A percentile compares a stretch with the other conserved stretches of the same genome.
Evolutionary conservation across 371 early-diverging fungal genomes (phyloP).

Genomic region (Rhizopus delemar): DNA sequence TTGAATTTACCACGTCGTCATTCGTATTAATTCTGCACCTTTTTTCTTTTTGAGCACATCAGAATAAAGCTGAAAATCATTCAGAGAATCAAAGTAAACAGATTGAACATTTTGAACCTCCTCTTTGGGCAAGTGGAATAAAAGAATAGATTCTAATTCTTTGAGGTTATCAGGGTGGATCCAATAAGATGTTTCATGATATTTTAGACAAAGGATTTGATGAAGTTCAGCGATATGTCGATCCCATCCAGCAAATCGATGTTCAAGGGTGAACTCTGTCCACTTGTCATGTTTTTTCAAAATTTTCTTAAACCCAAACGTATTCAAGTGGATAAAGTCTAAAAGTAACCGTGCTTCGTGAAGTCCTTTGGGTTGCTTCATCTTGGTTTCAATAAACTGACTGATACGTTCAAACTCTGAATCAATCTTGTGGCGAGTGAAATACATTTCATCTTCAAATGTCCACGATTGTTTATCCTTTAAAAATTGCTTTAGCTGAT

Average conservation of each 20-base stretch:
- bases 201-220: background rate
- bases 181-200: constrained; percentile 16
- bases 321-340: constrained; percentile 87
- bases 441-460: constrained; percentile 15
- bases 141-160: constrained; percentile 20
- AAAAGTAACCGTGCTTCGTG: constrained; percentile 56
- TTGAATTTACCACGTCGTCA: constrained; percentile 12
- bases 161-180: constrained; percentile 22
- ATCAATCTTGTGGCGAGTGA: background rate
- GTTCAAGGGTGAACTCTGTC: constrained; percentile 51
- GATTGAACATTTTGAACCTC: background rate
- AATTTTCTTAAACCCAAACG: constrained; percentile 89
- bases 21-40: constrained; percentile 14
- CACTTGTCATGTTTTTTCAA: constrained; percentile 93
- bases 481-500: constrained; percentile 17
- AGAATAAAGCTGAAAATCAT: constrained; percentile 14
- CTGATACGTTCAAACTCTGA: constrained; percentile 13
- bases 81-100: constrained; percentile 22
- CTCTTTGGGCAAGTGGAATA: constrained; percentile 19
- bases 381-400: constrained; percentile 14
- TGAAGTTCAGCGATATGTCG: background rate
- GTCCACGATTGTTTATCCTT: constrained; percentile 22
- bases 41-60: constrained; percentile 20
- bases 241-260: constrained; percentile 1
- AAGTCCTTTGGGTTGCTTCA: constrained; percentile 7